phyloP scores from a whole-genome alignment of 345 rosid species.

The Salix udensis region DNA sequence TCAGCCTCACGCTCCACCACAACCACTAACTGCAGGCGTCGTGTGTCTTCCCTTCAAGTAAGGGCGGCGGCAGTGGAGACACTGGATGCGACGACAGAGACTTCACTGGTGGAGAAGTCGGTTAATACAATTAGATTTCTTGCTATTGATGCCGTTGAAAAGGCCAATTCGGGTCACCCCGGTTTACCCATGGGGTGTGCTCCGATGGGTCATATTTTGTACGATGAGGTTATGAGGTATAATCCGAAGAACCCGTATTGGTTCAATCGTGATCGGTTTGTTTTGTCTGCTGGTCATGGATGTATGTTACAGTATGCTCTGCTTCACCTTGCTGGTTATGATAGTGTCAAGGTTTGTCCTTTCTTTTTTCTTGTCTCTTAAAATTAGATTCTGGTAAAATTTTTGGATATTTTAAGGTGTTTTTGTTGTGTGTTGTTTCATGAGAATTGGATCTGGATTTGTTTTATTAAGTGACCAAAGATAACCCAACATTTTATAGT shows the following conservation, averaged over 20 bases:
- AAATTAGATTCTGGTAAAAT: background rate
- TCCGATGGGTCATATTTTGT: constrained; percentile 83
- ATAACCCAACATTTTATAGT: background rate
- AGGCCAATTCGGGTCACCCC: constrained; percentile 95
- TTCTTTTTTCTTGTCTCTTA: background rate
- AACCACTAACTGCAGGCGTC: constrained; percentile 26
- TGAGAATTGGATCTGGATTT: background rate
- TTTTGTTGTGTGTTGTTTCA: background rate
- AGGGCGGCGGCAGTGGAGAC: constrained; percentile 61
- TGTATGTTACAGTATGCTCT: constrained; percentile 93
- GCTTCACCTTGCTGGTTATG: constrained; percentile 96
- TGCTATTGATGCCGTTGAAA: constrained; percentile 89
- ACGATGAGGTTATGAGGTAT: constrained; percentile 84
- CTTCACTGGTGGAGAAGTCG: constrained; percentile 71
- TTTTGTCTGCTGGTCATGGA: constrained; percentile 94
- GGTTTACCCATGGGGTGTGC: constrained; percentile 99
- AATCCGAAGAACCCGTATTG: constrained; percentile 96
- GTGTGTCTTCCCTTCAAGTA: constrained; percentile 16
- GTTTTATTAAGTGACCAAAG: background rate
- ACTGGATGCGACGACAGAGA: constrained; percentile 43
- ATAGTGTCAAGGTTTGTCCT: constrained; percentile 58
- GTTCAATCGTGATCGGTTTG: constrained; percentile 96
- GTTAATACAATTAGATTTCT: constrained; percentile 80
- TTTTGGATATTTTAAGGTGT: background rate
- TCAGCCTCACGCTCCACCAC: constrained; percentile 12